phyloP scores from a whole-genome alignment of 306 rosid genomes.

The Myrica gale region DNA sequence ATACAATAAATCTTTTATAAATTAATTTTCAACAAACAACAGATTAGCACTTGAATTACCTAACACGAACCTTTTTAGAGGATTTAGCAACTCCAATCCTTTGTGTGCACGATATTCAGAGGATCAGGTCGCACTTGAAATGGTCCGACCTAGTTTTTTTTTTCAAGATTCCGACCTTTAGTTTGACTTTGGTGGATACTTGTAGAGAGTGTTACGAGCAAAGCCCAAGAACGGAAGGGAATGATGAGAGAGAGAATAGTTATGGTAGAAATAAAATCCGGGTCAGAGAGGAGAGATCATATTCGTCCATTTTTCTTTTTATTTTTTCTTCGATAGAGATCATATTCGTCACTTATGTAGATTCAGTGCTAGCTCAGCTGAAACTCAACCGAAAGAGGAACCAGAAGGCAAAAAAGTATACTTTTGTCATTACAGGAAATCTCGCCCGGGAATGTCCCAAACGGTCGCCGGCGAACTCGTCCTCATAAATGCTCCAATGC shows the following conservation, averaged over 20 bases:
- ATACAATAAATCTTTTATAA: too few species aligned
- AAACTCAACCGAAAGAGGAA: slow-evolving; percentile 29
- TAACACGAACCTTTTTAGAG: too few species aligned
- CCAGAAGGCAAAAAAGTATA: slow-evolving; percentile 17
- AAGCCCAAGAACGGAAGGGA: slow-evolving; percentile 1
- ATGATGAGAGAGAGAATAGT: slow-evolving; percentile 18
- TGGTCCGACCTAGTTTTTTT: slow-evolving; percentile 7
- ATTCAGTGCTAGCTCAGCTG: too few species aligned
- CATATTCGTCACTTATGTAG: not conserved
- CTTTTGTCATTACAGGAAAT: slow-evolving; percentile 19
- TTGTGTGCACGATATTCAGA: not conserved
- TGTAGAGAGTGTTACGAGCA: not conserved
- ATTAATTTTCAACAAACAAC: too few species aligned
- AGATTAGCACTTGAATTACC: too few species aligned
- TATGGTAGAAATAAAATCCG: too few species aligned
- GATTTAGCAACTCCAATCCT: not conserved
- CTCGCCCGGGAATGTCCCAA: slow-evolving; percentile 15
- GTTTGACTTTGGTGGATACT: slow-evolving; percentile 47
- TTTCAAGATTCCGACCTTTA: too few species aligned
- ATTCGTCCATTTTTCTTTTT: too few species aligned
- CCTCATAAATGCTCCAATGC: slow-evolving; percentile 33
- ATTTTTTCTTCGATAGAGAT: not conserved
- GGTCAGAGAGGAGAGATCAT: not conserved
- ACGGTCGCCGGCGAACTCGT: slow-evolving; percentile 23
- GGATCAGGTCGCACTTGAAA: slow-evolving; percentile 25